Percentiles rank a stretch among this genome's conserved stretches.
Conservation (phyloP, 2,329 filamentous ascomycete genomes). For the Colletotrichum nymphaeae region DNA sequence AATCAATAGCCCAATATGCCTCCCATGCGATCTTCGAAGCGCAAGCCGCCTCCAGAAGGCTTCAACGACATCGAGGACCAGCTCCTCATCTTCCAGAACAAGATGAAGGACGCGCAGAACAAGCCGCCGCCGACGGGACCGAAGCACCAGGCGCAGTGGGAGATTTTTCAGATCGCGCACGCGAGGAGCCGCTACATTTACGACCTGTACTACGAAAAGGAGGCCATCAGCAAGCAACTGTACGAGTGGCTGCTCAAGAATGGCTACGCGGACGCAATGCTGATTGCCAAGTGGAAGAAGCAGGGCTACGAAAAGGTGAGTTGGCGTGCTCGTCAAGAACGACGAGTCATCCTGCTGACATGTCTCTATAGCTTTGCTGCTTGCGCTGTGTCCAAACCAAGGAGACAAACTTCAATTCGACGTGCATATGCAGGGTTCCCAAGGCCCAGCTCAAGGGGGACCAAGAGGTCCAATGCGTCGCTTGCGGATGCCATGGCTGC, state of each 20-base stretch:
- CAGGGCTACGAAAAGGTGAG: constrained; percentile 95
- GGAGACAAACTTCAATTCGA: constrained; percentile 98
- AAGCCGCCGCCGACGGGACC: constrained; percentile 82
- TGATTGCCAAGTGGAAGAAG: constrained; percentile 99
- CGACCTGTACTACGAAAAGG: constrained; percentile 97
- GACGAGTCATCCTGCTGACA: constrained; percentile 39
- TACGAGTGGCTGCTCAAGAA: constrained; percentile 99
- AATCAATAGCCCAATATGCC: constrained; percentile 67
- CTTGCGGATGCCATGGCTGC: constrained; percentile 92
- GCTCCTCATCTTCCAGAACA: constrained; percentile 85
- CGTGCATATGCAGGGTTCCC: constrained; percentile 96
- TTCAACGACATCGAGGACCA: constrained; percentile 91
- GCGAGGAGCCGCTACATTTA: constrained; percentile 94
- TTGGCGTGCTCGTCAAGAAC: background rate
- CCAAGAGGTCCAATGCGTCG: constrained; percentile 92
- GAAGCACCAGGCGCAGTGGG: constrained; percentile 94
- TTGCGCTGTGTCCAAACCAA: constrained; percentile 98
- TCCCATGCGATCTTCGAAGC: constrained; percentile 78
- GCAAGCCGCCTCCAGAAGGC: constrained; percentile 86
- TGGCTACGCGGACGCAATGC: constrained; percentile 90
- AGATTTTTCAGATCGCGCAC: constrained; percentile 96
- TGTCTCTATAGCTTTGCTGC: constrained; percentile 79
- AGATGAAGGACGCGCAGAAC: constrained; percentile 96
- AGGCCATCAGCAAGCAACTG: constrained; percentile 89
- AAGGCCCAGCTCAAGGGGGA: constrained; percentile 90